Evolutionary conservation across 257 asterid genomes (phyloP).

Genomic region (Avicennia marina): DNA sequence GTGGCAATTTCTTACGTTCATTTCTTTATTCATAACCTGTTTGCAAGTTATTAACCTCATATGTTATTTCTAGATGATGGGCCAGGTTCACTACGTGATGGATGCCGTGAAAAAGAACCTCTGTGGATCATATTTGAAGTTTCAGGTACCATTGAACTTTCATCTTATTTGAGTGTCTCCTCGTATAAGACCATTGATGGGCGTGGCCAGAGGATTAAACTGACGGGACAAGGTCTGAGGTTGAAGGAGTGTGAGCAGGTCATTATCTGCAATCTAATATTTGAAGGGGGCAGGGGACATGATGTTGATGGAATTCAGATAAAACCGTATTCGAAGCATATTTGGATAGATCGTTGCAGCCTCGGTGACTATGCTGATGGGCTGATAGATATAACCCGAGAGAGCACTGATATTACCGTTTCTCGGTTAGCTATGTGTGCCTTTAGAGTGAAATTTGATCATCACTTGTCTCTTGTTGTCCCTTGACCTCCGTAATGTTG

Average conservation of each 20-base stretch:
- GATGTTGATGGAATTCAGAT: slow-evolving; percentile 86
- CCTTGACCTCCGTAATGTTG: not conserved
- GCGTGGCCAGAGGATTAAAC: slow-evolving; percentile 68
- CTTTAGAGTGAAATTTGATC: not conserved
- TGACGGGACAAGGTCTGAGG: slow-evolving; percentile 75
- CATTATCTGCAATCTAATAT: slow-evolving; percentile 64
- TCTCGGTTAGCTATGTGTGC: slow-evolving; percentile 48
- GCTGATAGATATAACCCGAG: slow-evolving; percentile 63
- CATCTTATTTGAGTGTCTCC: slow-evolving; percentile 54
- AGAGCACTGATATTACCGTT: slow-evolving; percentile 80
- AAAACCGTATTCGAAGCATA: slow-evolving; percentile 68
- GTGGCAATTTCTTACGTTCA: not conserved
- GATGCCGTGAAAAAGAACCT: slow-evolving; percentile 74
- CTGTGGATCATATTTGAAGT: slow-evolving; percentile 75
- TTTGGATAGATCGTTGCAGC: slow-evolving; percentile 94
- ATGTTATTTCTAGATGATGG: slow-evolving; percentile 64
- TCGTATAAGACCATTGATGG: slow-evolving; percentile 89
- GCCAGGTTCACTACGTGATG: slow-evolving; percentile 86
- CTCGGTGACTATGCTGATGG: slow-evolving; percentile 74
- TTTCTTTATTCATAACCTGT: not conserved
- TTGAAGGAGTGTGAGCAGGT: slow-evolving; percentile 84
- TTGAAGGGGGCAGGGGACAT: slow-evolving; percentile 70
- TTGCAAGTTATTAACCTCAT: not conserved
- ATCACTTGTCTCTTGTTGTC: not conserved
- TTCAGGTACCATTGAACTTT: slow-evolving; percentile 79